Percentiles rank a stretch among this genome's conserved stretches.
phyloP scores from a whole-genome alignment of 1,284 basidiomycete genomes.

The Trametes sp. region DNA sequence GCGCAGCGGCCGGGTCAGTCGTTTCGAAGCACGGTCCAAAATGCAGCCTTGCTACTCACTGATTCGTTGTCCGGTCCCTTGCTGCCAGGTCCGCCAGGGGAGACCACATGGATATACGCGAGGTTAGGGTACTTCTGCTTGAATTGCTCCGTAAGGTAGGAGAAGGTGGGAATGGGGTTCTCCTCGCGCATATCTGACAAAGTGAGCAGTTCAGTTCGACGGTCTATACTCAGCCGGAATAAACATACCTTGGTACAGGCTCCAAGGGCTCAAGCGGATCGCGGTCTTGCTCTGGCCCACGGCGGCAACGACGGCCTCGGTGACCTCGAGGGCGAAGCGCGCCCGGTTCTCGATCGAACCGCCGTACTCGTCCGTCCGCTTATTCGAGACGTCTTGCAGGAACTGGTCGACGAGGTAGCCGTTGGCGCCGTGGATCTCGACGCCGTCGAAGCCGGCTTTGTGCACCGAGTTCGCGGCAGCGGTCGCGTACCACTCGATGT shows the following conservation, averaged over 20 bases:
- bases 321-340: conserved; percentile 56
- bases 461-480: conserved; percentile 53
- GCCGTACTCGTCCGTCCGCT: conserved; percentile 66
- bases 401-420: conserved; percentile 54
- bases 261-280: conserved; percentile 65
- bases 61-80: conserved; percentile 25
- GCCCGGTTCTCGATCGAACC: conserved; percentile 61
- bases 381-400: conserved; percentile 54
- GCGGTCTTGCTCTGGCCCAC: conserved; percentile 51
- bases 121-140: conserved; percentile 51
- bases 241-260: conserved; percentile 41
- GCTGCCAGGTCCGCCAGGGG: conserved; percentile 40
- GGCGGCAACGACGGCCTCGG: conserved; percentile 51
- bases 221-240: neutral
- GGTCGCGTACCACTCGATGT: conserved; percentile 44
- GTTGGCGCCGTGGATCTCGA: conserved; percentile 42
- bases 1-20: neutral
- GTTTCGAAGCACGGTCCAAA: neutral
- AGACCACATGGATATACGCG: conserved; percentile 63
- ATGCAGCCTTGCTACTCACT: neutral
- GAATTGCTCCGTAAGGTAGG: conserved; percentile 46
- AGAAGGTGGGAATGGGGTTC: conserved; percentile 55
- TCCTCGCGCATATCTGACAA: conserved; percentile 51
- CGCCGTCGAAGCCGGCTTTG: conserved; percentile 56
- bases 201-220: too few species aligned